phyloP scores from a whole-genome alignment of 371 early-diverging fungal species.

The Synchytrium microbalum region DNA sequence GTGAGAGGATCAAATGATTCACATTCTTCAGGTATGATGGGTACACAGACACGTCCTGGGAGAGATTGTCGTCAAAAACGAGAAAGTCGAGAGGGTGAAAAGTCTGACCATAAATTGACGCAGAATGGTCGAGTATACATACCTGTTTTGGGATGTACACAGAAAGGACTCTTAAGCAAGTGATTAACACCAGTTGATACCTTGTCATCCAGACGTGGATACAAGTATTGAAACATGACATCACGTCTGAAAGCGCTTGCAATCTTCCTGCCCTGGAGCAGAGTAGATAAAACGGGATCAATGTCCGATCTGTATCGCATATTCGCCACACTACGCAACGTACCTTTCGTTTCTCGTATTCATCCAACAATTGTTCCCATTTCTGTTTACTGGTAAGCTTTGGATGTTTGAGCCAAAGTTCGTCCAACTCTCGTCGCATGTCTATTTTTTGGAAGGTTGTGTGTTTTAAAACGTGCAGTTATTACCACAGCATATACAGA shows the following conservation, averaged over 20 bases:
- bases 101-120: neutral
- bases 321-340: too few relatives aligned
- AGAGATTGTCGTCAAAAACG: constrained; percentile 3
- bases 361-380: constrained; percentile 15
- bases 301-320: neutral
- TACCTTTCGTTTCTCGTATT: neutral
- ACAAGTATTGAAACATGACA: constrained; percentile 77
- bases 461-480: constrained; percentile 39
- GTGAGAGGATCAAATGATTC: constrained; percentile 72
- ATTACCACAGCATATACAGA: constrained; percentile 26
- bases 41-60: constrained; percentile 86
- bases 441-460: too few relatives aligned
- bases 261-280: constrained; percentile 7
- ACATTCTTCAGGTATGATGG: constrained; percentile 66
- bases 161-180: constrained; percentile 98
- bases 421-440: constrained; percentile 35
- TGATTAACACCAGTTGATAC: constrained; percentile 91
- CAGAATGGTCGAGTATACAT: constrained; percentile 17
- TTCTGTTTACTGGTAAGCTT: constrained; percentile 8
- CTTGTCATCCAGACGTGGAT: constrained; percentile 93
- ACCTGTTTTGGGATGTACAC: constrained; percentile 96
- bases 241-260: constrained; percentile 40
- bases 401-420: constrained; percentile 19
- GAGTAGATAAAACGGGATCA: neutral
- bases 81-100: neutral